Percentiles rank a stretch among this genome's conserved stretches.
Evolutionary conservation across 352 stramenopile genomes (phyloP).

Genomic region (Globisporangium acanthophoron): DNA sequence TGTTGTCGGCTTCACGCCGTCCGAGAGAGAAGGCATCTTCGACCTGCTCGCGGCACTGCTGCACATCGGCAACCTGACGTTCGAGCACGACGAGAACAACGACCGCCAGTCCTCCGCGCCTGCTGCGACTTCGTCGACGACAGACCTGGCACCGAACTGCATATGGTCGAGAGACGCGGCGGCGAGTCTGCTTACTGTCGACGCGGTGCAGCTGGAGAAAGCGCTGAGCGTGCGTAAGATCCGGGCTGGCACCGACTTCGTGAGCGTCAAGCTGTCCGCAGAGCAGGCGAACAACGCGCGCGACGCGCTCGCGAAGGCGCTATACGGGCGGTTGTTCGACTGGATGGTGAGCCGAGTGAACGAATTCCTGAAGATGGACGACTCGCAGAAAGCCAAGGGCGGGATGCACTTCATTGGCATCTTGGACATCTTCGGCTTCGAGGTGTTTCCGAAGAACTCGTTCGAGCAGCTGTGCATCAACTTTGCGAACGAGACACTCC

Average conservation of each 20-base stretch:
- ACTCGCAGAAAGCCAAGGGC: slow-evolving; percentile 57
- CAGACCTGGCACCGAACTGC: slow-evolving; percentile 51
- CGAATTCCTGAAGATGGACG: slow-evolving; percentile 76
- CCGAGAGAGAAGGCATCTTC: slow-evolving; percentile 76
- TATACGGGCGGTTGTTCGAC: slow-evolving; percentile 89
- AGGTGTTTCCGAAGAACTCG: slow-evolving; percentile 88
- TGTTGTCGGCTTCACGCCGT: slow-evolving; percentile 76
- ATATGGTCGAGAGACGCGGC: slow-evolving; percentile 72
- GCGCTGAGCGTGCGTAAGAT: slow-evolving; percentile 79
- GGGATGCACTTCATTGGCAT: slow-evolving; percentile 82
- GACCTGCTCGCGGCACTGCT: slow-evolving; percentile 80
- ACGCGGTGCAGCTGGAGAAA: slow-evolving; percentile 62
- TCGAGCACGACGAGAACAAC: slow-evolving; percentile 72
- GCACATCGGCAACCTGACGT: slow-evolving; percentile 86
- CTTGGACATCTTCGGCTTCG: slow-evolving; percentile 92
- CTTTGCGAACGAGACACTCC: slow-evolving; percentile 86
- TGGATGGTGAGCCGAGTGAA: slow-evolving; percentile 89
- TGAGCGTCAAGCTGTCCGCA: slow-evolving; percentile 79
- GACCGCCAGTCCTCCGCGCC: slow-evolving; percentile 35
- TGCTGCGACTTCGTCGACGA: slow-evolving; percentile 14
- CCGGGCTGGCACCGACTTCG: slow-evolving; percentile 73
- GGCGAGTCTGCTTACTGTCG: slow-evolving; percentile 61
- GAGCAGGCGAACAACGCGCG: slow-evolving; percentile 80
- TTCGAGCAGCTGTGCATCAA: slow-evolving; percentile 92
- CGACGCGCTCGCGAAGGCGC: slow-evolving; percentile 75